These are phyloP conservation scores for Penicillium janthinellum DNA, from an alignment of 2,329 filamentous ascomycete genomes.

Conservation along the genomic window DNA sequence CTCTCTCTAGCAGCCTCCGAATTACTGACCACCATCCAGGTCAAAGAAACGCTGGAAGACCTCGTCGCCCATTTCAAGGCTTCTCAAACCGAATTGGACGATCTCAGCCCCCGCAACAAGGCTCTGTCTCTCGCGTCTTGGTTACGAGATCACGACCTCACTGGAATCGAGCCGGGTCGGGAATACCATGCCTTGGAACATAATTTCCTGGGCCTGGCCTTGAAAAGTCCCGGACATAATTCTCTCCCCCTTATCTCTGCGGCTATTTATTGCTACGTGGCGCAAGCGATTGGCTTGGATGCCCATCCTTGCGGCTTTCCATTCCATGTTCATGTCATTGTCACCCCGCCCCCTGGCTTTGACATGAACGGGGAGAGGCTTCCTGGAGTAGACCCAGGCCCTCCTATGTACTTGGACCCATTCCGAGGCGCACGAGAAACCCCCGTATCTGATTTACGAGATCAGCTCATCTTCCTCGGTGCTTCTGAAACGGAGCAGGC, in stretches of 20 bases:
- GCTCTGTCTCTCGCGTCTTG: slow-evolving; percentile 70
- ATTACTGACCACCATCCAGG: slow-evolving; percentile 48
- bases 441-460: slow-evolving; percentile 58
- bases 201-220: slow-evolving; percentile 80
- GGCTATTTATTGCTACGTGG: slow-evolving; percentile 82
- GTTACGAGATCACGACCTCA: slow-evolving; percentile 68
- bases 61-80: slow-evolving; percentile 60
- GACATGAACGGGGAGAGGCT: slow-evolving; percentile 59
- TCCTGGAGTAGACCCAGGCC: slow-evolving; percentile 27
- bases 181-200: slow-evolving; percentile 82
- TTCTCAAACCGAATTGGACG: slow-evolving; percentile 56
- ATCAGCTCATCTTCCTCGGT: slow-evolving; percentile 59
- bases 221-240: slow-evolving; percentile 71
- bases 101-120: slow-evolving; percentile 64
- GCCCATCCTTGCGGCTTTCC: slow-evolving; percentile 81
- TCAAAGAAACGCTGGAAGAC: slow-evolving; percentile 64
- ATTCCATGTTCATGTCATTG: slow-evolving; percentile 79
- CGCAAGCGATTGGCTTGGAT: slow-evolving; percentile 70
- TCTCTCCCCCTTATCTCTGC: slow-evolving; percentile 85
- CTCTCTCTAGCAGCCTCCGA: background rate
- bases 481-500: slow-evolving; percentile 40
- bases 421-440: slow-evolving; percentile 72
- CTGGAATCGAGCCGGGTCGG: slow-evolving; percentile 66
- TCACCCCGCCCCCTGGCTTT: slow-evolving; percentile 62
- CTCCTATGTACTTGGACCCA: slow-evolving; percentile 80